Base-by-base conservation (phyloP, 2,329 filamentous ascomycete species). In the Ambrosiella beaveri region DNA sequence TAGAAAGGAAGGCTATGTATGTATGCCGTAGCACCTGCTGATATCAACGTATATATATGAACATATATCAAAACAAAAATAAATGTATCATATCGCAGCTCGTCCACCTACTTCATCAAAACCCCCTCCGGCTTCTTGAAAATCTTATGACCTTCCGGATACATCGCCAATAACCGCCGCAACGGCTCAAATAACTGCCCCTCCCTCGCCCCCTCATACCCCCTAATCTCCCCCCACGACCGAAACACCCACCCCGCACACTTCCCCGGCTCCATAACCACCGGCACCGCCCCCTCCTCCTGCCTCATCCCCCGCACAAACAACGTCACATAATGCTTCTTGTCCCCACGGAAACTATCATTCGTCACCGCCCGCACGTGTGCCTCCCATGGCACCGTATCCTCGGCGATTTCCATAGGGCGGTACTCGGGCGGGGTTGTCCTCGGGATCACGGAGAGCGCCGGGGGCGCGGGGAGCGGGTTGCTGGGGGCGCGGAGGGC, bases 301-400 rank as follows among this genome's bases (percentile, higher is more conserved):
- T 69, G 65, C 63, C 79, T 70, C 50, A 68, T 69, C 47, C 78
- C 80, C 0, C 71, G 70, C 61, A 88, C 77, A 63, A 86, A 89
- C 2, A 88, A 67, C 0, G 86, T 90, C 55, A 88, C 74, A 65
- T 90, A 91, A 65, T 91, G 86, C 67, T 82, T 86, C 0, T 68
- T 69, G n/a, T 76, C 74, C 0, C 65, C 65, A 1, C 68, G 64
- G 65, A 88, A 86, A 0, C 85, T 65, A 63, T 83, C 80, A 65
- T 89, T 88, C 4, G 83, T 88, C 0, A 80, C 75, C 0, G 76
- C 78, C 0, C 83, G 62, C 44, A 84, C 74, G 51, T 71, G 73
- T 40, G 54, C 58, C 52, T 60, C 56, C 55, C 55, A 60, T n/a
- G 51, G 55, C 9, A 38, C 12, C 17, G 41, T 36, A 1, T 2